Conservation (phyloP, 306 rosid species). For the Ziziphus jujuba region DNA sequence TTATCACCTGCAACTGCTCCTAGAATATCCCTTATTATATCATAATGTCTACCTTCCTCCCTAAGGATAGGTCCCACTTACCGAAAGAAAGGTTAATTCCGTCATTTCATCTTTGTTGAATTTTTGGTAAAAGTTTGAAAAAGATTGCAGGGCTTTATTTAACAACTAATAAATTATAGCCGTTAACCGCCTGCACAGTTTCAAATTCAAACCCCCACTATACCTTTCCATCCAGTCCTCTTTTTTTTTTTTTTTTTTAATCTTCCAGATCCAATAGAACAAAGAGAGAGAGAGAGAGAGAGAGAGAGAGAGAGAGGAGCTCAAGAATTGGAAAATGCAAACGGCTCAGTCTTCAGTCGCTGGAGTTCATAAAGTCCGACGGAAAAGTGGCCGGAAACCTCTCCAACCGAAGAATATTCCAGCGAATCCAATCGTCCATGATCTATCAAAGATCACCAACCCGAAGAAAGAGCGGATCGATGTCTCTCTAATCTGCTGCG, state of each 20-base stretch:
- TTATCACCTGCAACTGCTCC: background rate
- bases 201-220: constrained; percentile 66
- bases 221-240: background rate
- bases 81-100: background rate
- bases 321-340: constrained; percentile 25
- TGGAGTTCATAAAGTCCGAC: constrained; percentile 39
- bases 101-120: background rate
- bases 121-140: no score
- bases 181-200: constrained; percentile 79
- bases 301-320: background rate
- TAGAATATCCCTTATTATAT: no score
- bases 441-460: constrained; percentile 25
- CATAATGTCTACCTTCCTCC: background rate
- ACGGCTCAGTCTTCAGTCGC: constrained; percentile 35
- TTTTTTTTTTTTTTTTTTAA: background rate
- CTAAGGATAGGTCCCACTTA: background rate
- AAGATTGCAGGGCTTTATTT: background rate
- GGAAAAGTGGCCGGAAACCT: constrained; percentile 65
- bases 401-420: constrained; percentile 63
- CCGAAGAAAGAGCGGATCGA: constrained; percentile 31
- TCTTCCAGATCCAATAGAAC: background rate
- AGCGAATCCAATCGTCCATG: constrained; percentile 25
- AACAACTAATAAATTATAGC: constrained; percentile 41
- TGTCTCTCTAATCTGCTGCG: constrained; percentile 18
- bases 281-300: background rate